phyloP scores from a whole-genome alignment of 2,329 filamentous ascomycete species.

The Pseudogymnoascus sp. region DNA sequence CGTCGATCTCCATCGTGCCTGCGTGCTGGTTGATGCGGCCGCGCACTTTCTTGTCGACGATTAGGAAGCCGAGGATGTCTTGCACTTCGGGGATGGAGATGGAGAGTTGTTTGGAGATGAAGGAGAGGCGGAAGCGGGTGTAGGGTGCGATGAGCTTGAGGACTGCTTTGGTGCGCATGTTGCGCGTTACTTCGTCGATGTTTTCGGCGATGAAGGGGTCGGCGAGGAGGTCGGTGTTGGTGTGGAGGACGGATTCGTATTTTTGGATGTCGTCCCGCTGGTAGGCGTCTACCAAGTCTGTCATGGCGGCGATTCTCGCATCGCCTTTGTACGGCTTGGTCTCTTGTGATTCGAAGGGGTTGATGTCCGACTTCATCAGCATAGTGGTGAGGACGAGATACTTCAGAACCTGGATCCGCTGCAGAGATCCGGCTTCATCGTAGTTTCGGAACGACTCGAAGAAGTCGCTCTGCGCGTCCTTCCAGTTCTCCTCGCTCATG shows the following conservation, averaged over 20 bases:
- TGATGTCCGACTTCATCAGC: constrained; percentile 98
- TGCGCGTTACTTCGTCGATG: constrained; percentile 96
- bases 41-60: constrained; percentile 79
- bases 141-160: constrained; percentile 92
- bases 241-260: constrained; percentile 82
- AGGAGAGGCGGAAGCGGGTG: constrained; percentile 79
- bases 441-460: constrained; percentile 99
- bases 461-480: constrained; percentile 93
- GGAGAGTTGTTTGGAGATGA: constrained; percentile 82
- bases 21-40: constrained; percentile 86
- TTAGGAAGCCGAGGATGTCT: constrained; percentile 92
- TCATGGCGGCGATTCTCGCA: constrained; percentile 93
- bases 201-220: constrained; percentile 98
- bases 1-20: constrained; percentile 76
- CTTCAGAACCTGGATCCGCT: constrained; percentile 94
- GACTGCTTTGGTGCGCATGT: constrained; percentile 94
- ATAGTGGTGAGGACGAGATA: constrained; percentile 95
- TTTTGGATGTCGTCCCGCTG: constrained; percentile 89
- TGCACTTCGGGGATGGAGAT: constrained; percentile 82
- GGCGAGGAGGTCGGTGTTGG: constrained; percentile 80
- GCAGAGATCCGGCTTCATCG: constrained; percentile 92
- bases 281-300: constrained; percentile 91
- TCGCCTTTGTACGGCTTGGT: constrained; percentile 98
- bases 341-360: constrained; percentile 97
- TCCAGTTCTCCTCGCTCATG: constrained; percentile 99